Base-by-base conservation (phyloP, 768 basidiomycete genomes). In the Leccinellum luteum region DNA sequence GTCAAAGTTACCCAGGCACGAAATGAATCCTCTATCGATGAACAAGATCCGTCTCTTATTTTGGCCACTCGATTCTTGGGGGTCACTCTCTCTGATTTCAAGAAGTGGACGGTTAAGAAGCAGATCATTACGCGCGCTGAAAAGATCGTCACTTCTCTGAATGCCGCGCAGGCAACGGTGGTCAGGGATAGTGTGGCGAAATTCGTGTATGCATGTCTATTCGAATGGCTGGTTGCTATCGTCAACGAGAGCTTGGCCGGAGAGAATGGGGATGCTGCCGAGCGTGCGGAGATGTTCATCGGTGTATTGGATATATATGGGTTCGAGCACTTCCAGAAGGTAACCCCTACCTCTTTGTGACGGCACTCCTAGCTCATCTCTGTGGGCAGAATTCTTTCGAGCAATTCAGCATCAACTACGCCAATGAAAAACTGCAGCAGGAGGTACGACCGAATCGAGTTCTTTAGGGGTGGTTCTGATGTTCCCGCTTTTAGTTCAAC, bases 331-430 rank as follows among this genome's bases (percentile, higher is more conserved):
- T 97, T 96, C 78, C 91, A 96, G 74, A 96, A 95, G 85, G 90
- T 87, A 54, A 43, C 67, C 47, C 14, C 28, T 35, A n/a, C 17
- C 45, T 50, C 3, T 25, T 23, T 49, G 21, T 30, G 30, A 25
- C 31, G 27, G 7, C 44, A 14, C 43, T 56, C 34, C 6, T 9
- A 30, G 35, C 59, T 67, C 32, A 64, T 58, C 19, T 32, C 13
- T 28, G 2, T n/a, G 17, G 54, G 41, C 61, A 90, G 88, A 90
- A 92, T 65, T 90, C 88, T 2, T 91, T 96, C 65, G 94, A 99
- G 74, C 97, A 99, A 76, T 99, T 99, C 76, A 98, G 95, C 73
- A 99, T 99, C 78, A 99, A 99, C 70, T 99, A 98, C 71, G 97
- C 97, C 23, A 99, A 99, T 68, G 97, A 95, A 73, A 94, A 95